Evolutionary conservation across 2,329 filamentous ascomycete genomes (phyloP).

Genomic region (Colletotrichum higginsianum): DNA sequence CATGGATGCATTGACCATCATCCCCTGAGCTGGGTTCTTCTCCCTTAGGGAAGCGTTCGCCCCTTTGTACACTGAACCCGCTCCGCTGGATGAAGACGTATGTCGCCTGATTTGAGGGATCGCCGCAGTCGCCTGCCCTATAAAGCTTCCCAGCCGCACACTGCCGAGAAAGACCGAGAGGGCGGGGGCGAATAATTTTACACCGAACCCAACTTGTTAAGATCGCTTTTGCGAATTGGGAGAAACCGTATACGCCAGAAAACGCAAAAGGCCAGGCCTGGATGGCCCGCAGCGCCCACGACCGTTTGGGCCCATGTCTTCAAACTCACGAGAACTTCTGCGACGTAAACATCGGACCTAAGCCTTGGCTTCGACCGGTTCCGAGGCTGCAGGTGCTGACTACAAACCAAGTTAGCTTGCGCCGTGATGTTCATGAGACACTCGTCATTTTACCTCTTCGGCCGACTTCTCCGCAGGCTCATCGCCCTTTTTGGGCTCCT

Average conservation of each 20-base stretch:
- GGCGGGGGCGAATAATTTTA: constrained; percentile 38
- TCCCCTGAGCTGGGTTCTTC: constrained; percentile 19
- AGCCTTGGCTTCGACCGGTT: constrained; percentile 56
- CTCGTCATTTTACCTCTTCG: constrained; percentile 53
- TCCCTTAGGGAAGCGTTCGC: constrained; percentile 17
- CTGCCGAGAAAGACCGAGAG: constrained; percentile 2
- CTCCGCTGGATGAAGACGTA: constrained; percentile 22
- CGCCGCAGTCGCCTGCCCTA: constrained; percentile 22
- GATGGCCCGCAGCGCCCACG: constrained; percentile 23
- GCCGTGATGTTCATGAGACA: constrained; percentile 10
- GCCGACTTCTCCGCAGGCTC: constrained; percentile 44
- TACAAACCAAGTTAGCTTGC: constrained; percentile 21
- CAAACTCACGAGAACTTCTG: constrained; percentile 24
- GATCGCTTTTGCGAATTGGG: constrained; percentile 37
- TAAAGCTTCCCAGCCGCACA: constrained; percentile 31
- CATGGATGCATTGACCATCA: constrained; percentile 14
- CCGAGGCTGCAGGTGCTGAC: constrained; percentile 49
- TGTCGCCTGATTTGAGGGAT: constrained; percentile 19
- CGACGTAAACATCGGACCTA: constrained; percentile 44
- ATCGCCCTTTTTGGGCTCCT: constrained; percentile 47
- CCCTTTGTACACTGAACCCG: constrained; percentile 37
- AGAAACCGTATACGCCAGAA: constrained; percentile 43
- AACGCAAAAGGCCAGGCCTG: constrained; percentile 37
- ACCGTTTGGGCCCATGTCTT: constrained; percentile 29
- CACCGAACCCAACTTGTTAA: constrained; percentile 37